phyloP scores from a whole-genome alignment of 495 filamentous ascomycete genomes.

The Neurospora sp. region DNA sequence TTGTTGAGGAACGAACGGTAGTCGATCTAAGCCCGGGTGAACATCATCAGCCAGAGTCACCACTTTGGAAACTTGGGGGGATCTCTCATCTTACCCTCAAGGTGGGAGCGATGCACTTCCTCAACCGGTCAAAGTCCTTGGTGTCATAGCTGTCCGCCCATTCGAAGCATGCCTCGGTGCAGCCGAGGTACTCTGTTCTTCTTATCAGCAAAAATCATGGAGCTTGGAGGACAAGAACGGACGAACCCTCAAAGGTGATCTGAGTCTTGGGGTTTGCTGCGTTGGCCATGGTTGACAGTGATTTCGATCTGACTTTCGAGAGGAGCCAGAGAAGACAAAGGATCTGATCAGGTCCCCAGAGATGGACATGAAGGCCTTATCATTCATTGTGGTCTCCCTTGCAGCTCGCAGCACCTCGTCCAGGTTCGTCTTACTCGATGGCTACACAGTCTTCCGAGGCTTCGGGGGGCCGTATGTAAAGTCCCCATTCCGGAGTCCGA shows the following conservation, averaged over 20 bases:
- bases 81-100: slow-evolving; percentile 36
- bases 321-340: background rate
- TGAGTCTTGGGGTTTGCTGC: slow-evolving; percentile 8
- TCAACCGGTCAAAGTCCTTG: slow-evolving; percentile 68
- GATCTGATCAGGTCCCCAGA: background rate
- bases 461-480: slow-evolving; percentile 1
- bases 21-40: slow-evolving; percentile 41
- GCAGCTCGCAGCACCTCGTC: background rate
- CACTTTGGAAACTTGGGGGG: background rate
- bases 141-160: slow-evolving; percentile 80
- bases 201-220: background rate
- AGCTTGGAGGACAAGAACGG: background rate
- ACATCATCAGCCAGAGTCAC: background rate
- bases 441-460: background rate
- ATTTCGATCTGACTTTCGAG: background rate
- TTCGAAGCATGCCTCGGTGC: slow-evolving; percentile 48
- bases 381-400: background rate
- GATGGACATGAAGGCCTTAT: background rate
- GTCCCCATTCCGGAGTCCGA: slow-evolving; percentile 11
- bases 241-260: slow-evolving; percentile 25
- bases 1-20: slow-evolving; percentile 67
- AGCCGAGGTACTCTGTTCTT: slow-evolving; percentile 40
- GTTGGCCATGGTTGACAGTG: slow-evolving; percentile 13
- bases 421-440: background rate
- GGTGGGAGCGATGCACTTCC: slow-evolving; percentile 61